phyloP scores from a whole-genome alignment of 1,284 basidiomycete genomes.

The Irpex sp. region DNA sequence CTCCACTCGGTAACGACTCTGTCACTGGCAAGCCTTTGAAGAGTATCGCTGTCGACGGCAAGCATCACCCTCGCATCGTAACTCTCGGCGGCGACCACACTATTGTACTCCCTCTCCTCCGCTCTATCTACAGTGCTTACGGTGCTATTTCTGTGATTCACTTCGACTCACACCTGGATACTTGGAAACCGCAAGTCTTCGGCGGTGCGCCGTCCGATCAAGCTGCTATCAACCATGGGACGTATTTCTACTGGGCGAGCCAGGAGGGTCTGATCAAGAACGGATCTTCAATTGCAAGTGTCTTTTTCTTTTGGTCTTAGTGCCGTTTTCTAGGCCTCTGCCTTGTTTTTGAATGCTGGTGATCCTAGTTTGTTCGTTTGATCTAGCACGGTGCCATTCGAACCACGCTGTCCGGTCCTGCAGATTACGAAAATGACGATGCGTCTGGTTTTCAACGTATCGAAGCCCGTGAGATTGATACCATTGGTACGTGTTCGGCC shows the following conservation, averaged over 20 bases:
- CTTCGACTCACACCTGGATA: conserved; percentile 73
- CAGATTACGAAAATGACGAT: conserved; percentile 70
- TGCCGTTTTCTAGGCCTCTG: conserved; percentile 10
- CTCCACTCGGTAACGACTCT: conserved; percentile 57
- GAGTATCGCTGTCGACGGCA: conserved; percentile 57
- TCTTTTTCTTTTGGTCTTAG: conserved; percentile 22
- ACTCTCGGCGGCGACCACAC: conserved; percentile 80
- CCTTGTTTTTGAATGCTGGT: conserved; percentile 28
- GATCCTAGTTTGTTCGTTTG: conserved; percentile 67
- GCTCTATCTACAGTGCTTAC: conserved; percentile 66
- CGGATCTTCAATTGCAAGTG: conserved; percentile 80
- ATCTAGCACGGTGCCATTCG: conserved; percentile 75
- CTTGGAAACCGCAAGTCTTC: conserved; percentile 72
- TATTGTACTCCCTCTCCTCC: conserved; percentile 61
- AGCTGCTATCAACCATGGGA: conserved; percentile 71
- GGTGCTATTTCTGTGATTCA: conserved; percentile 76
- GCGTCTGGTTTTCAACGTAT: conserved; percentile 66
- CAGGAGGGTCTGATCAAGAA: conserved; percentile 73
- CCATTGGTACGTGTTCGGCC: conserved; percentile 44
- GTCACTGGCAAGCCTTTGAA: conserved; percentile 51
- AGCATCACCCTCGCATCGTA: conserved; percentile 63
- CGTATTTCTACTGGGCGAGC: conserved; percentile 77
- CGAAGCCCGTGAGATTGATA: conserved; percentile 75
- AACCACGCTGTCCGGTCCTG: conserved; percentile 68
- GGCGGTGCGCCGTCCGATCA: conserved; percentile 65